Conservation (phyloP, 1,139 yeast genomes). For the Geotrichum candidum region DNA sequence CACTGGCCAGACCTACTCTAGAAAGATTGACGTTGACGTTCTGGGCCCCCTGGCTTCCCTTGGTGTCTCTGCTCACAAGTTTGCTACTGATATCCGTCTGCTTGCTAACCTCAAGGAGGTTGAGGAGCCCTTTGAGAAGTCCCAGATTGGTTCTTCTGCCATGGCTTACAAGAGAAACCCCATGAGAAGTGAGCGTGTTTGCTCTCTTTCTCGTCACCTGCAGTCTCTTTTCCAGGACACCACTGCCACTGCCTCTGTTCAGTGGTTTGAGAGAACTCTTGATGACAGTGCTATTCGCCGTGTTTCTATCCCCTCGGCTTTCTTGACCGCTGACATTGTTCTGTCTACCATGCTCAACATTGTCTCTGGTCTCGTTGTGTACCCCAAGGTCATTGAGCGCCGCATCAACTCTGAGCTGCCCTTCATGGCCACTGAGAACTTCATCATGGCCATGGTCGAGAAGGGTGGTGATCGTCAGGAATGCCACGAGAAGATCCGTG, state of each 20-base stretch:
- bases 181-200: constrained; percentile 98
- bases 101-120: constrained; percentile 94
- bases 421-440: constrained; percentile 98
- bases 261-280: constrained; percentile 98
- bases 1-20: constrained; percentile 96
- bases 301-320: constrained; percentile 93
- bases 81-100: constrained; percentile 94
- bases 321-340: constrained; percentile 90
- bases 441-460: constrained; percentile 99
- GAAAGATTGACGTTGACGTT: constrained; percentile 95
- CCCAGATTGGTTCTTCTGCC: constrained; percentile 96
- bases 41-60: constrained; percentile 88
- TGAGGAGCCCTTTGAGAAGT: constrained; percentile 97
- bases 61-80: constrained; percentile 95
- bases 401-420: constrained; percentile 93
- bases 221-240: constrained; percentile 90
- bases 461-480: constrained; percentile 97
- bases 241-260: constrained; percentile 93
- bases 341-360: constrained; percentile 85
- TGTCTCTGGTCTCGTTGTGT: constrained; percentile 91
- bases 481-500: constrained; percentile 96
- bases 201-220: constrained; percentile 92
- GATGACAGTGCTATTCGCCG: constrained; percentile 98
- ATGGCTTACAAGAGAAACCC: constrained; percentile 99
- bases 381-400: constrained; percentile 97